Base-by-base conservation (phyloP, 192 early-diverging fungal genomes). In the Dispira simplex region DNA sequence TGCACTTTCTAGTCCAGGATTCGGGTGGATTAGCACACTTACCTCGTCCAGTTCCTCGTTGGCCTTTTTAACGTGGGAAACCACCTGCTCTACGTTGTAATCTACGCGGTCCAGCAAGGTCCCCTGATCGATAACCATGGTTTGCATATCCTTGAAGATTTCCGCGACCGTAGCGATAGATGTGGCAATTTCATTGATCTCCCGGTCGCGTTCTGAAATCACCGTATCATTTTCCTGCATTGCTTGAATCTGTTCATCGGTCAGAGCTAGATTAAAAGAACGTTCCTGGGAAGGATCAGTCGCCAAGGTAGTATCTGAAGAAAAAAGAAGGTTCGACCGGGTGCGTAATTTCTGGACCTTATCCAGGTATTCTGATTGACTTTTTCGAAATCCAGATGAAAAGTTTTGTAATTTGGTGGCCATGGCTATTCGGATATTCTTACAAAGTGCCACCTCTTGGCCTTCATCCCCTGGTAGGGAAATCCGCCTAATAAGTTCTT, bases 101-200 rank as follows among this genome's bases (percentile, higher is more conserved):
- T 98, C 96, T 63, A 98, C 97, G 28, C 96, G 82, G 74, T 98
- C 96, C 25, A 98, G 78, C 63, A 98, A 70, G 8, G 96, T 91
- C 16, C 96, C 96, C 71, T 98, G 96, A 72, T 97, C 96, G 66
- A 98, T 93, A 21, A 98, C 86, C 84, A 98, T 89, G 25, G 88
- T 83, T 69, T 98, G 91, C 67, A 97, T 78, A 66, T 95, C 92
- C 63, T 82, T 81, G 73, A 98, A 98, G 14, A 98, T 85, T 46
- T 89, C 87, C 3, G 92, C 92, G 58, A 98, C 74, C 25, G 87
- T 83, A 43, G 85, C 75, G 62, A 98, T 95, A 20, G 91, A 92
- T 68, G 91, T 83, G 48, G 89, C 91, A 67, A 98, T 96, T 55
- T 95, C 80, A 56, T 87, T 88, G 65, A 98, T 86, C 70, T 97